These are phyloP conservation scores for Potentilla sterilis DNA, from an alignment of 306 rosid genomes.

Conservation along the genomic window DNA sequence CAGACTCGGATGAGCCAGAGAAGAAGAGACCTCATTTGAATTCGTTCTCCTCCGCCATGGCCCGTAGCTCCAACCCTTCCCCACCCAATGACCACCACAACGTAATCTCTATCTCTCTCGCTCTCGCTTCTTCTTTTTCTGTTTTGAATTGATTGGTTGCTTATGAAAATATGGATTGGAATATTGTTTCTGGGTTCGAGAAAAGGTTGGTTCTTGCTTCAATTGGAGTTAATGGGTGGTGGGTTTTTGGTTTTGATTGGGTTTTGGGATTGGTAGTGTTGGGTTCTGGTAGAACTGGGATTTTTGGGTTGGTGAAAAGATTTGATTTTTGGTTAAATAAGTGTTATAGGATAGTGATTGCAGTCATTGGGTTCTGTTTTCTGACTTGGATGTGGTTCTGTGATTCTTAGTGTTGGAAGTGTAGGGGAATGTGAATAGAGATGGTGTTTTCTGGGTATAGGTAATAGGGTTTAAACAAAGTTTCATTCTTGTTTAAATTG, in stretches of 20 bases:
- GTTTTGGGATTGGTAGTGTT: neutral
- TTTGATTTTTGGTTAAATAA: neutral
- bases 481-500: neutral
- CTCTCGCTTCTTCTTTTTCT: neutral
- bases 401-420: neutral
- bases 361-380: neutral
- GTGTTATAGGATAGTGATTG: neutral
- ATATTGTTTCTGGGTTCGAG: neutral
- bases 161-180: neutral
- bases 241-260: neutral
- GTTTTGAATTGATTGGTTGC: neutral
- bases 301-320: neutral
- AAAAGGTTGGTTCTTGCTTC: neutral
- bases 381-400: neutral
- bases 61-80: conserved; percentile 54
- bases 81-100: conserved; percentile 38
- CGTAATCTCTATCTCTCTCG: conserved; percentile 27
- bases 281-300: neutral
- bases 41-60: conserved; percentile 46
- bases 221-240: neutral
- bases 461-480: neutral
- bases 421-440: neutral
- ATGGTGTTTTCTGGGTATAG: neutral
- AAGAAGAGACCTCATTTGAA: conserved; percentile 79
- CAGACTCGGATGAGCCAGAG: conserved; percentile 63